Conservation (phyloP, 2,329 filamentous ascomycete genomes). For the Talaromyces sp. region DNA sequence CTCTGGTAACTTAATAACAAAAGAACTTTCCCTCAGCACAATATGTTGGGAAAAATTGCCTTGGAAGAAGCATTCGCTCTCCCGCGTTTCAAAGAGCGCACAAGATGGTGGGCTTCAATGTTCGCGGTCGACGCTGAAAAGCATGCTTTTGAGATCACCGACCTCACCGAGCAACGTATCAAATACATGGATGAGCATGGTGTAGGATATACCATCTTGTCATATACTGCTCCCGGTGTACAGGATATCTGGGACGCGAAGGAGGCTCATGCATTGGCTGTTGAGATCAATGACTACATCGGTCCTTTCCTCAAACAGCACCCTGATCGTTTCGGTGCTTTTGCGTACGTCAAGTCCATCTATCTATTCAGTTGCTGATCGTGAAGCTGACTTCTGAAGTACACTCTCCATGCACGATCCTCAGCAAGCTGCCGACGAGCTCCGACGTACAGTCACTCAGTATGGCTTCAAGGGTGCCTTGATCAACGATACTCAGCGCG, state of each 20-base stretch:
- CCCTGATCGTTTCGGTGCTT: conserved; percentile 18
- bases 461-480: conserved; percentile 56
- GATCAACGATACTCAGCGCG: conserved; percentile 56
- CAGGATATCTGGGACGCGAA: conserved; percentile 26
- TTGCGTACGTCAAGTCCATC: conserved; percentile 10
- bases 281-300: conserved; percentile 29
- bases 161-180: conserved; percentile 16
- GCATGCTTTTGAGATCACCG: conserved; percentile 21
- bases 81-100: conserved; percentile 17
- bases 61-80: conserved; percentile 19
- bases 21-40: not conserved
- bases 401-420: conserved; percentile 26
- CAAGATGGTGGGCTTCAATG: conserved; percentile 18
- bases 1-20: not conserved
- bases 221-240: conserved; percentile 28
- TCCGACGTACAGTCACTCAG: conserved; percentile 41
- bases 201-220: conserved; percentile 28
- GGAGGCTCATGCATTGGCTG: conserved; percentile 26
- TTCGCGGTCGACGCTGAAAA: conserved; percentile 23
- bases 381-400: not conserved
- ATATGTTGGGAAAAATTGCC: conserved; percentile 18
- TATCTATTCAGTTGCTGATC: not conserved
- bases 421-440: conserved; percentile 24
- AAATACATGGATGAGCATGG: conserved; percentile 24
- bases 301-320: conserved; percentile 22